These are phyloP conservation scores for Castanopsis chinensis DNA, from an alignment of 306 rosid species.

Conservation along the genomic window DNA sequence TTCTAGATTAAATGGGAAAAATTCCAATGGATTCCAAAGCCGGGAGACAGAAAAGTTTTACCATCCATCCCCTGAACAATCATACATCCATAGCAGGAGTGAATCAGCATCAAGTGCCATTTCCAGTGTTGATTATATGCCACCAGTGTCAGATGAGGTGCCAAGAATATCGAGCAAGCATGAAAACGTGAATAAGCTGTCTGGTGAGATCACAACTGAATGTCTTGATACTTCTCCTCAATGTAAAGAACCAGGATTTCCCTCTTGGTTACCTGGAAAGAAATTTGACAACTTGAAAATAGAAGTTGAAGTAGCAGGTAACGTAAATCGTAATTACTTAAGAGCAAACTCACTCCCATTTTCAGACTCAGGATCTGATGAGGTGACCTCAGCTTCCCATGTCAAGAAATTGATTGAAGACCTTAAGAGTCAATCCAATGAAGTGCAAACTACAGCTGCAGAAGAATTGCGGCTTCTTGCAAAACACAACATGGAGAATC, in stretches of 20 bases:
- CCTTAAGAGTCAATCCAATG: conserved; percentile 57
- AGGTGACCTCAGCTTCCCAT: conserved; percentile 47
- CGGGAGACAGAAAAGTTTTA: conserved; percentile 42
- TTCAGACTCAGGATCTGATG: conserved; percentile 40
- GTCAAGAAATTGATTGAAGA: conserved; percentile 68
- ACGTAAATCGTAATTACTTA: conserved; percentile 34
- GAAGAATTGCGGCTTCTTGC: conserved; percentile 81
- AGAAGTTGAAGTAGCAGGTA: conserved; percentile 37
- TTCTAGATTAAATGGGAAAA: conserved; percentile 41
- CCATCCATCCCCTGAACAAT: conserved; percentile 57
- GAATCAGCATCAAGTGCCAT: conserved; percentile 75
- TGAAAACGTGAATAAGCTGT: conserved; percentile 35
- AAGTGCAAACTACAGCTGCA: conserved; percentile 70
- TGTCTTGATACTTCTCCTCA: conserved; percentile 32
- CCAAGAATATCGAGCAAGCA: conserved; percentile 40
- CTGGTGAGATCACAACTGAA: conserved; percentile 58
- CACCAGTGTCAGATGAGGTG: conserved; percentile 46
- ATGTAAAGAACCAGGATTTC: conserved; percentile 35
- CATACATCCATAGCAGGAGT: conserved; percentile 67
- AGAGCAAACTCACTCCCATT: conserved; percentile 35
- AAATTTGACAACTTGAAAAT: conserved; percentile 33
- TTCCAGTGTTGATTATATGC: conserved; percentile 61
- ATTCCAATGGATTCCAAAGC: conserved; percentile 37
- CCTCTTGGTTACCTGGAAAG: conserved; percentile 40
- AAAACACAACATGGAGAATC: conserved; percentile 77